Percentiles rank a stretch among this genome's conserved stretches.
phyloP scores from a whole-genome alignment of 2,329 filamentous ascomycete genomes.

The Beauveria brongniartii region DNA sequence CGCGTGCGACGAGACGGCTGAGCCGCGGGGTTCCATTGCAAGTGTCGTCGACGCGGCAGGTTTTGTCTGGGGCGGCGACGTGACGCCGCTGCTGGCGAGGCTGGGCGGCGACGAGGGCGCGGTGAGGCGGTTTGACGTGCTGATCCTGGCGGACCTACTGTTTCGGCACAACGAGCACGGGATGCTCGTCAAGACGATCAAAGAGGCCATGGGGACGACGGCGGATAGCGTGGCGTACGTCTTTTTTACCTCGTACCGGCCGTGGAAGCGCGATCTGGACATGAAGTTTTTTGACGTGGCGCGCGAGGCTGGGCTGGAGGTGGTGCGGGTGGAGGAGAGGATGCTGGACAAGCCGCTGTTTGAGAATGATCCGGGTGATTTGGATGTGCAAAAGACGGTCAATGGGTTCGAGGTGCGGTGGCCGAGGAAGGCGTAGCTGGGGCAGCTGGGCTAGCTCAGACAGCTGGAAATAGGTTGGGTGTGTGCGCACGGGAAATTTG shows the following conservation, averaged over 20 bases:
- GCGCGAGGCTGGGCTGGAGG: conserved; percentile 59
- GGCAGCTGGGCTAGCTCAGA: too few species aligned
- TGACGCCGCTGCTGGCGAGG: conserved; percentile 48
- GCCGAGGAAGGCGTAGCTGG: conserved; percentile 31
- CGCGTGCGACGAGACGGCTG: conserved; percentile 36
- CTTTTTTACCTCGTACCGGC: conserved; percentile 90
- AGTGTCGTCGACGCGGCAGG: conserved; percentile 52
- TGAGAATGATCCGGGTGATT: conserved; percentile 78
- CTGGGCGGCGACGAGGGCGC: conserved; percentile 29
- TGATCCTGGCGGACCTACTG: conserved; percentile 81
- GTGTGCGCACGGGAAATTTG: too few species aligned
- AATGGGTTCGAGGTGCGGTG: conserved; percentile 69
- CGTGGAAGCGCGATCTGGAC: conserved; percentile 81
- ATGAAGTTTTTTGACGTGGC: conserved; percentile 79
- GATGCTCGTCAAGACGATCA: conserved; percentile 66
- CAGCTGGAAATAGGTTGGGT: too few species aligned
- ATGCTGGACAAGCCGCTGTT: conserved; percentile 83
- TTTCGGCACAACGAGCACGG: conserved; percentile 86
- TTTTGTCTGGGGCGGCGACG: conserved; percentile 74
- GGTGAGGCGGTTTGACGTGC: conserved; percentile 57
- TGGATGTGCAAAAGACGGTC: conserved; percentile 72
- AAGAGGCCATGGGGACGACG: conserved; percentile 52
- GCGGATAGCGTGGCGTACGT: conserved; percentile 61
- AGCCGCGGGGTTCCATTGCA: conserved; percentile 23
- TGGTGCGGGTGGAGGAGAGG: conserved; percentile 74